Conservation (phyloP, 192 early-diverging fungal genomes). For the Endogone sp. region DNA sequence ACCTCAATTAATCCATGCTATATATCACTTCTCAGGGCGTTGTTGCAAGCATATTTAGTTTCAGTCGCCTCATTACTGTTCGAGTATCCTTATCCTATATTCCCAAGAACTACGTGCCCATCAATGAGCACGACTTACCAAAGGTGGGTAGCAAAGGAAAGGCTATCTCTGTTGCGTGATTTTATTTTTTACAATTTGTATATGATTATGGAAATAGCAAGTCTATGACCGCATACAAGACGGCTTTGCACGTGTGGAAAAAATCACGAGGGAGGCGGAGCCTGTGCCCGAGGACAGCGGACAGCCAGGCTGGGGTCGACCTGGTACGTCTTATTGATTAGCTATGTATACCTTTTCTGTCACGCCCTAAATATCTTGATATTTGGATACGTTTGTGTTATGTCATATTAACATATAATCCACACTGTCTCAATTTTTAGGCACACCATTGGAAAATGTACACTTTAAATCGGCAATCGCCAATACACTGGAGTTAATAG, state of each 20-base stretch:
- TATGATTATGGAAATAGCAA: slow-evolving; percentile 18
- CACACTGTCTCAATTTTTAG: no score
- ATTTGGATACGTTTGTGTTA: no score
- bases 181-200: background rate
- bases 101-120: slow-evolving; percentile 49
- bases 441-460: slow-evolving; percentile 33
- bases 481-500: slow-evolving; percentile 50
- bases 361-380: no score
- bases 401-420: background rate
- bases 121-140: slow-evolving; percentile 41
- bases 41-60: slow-evolving; percentile 39
- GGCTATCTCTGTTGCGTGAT: background rate
- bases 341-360: background rate
- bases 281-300: slow-evolving; percentile 40
- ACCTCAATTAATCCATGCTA: no score
- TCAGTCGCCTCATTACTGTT: slow-evolving; percentile 42
- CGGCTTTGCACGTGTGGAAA: slow-evolving; percentile 33
- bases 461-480: slow-evolving; percentile 52
- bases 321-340: slow-evolving; percentile 19
- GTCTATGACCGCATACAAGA: slow-evolving; percentile 41
- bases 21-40: slow-evolving; percentile 46
- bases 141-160: slow-evolving; percentile 25
- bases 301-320: slow-evolving; percentile 49
- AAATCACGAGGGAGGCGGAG: slow-evolving; percentile 30
- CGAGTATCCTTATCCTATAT: slow-evolving; percentile 43